Base-by-base conservation (phyloP, 768 basidiomycete genomes). In the Melanogaster broomeanus region DNA sequence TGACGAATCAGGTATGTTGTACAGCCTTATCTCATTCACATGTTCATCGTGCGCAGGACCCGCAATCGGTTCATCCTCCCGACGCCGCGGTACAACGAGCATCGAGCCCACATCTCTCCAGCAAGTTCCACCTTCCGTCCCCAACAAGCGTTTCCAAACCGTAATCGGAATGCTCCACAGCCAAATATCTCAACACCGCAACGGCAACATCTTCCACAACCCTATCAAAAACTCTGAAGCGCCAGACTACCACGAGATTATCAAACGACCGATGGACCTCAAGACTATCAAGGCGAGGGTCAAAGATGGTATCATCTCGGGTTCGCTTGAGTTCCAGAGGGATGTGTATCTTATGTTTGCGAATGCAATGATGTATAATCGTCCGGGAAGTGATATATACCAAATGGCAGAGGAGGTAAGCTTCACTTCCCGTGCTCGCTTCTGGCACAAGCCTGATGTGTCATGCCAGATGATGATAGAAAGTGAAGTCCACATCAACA, bases 361-460 rank as follows among this genome's bases (percentile, higher is more conserved):
- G 8, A 98, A 98, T 67, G 91, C 96, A 5, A 87, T 96, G 84
- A 93, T 98, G 89, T 98, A 93, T 68, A 98, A 98, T 58, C 76
- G 87, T 42, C 88, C 91, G 1, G 84, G 83, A 4, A 89, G 87
- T 15, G 90, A 92, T 63, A 87, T 96, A n/a, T 84, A 87, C 56
- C 77, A 76, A 46, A 96, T 95, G 90, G 91, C 95, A 6, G 85
- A 92, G 65, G 91, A 94, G 76, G 93, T 94, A 64, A 70, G 87
- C 38, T 49, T 27, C 30, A 53, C 18, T 18, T 39, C 30, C 21
- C 25, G 15, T n/a, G 44, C n/a, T 46, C 42, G 39, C 7, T 45
- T 44, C 45, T 46, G 19, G 8, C 18, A 10, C 50, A 51, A 31
- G 45, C 38, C 39, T 42, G 10, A 53, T 21, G 19, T 31, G 31